These are phyloP conservation scores for Russula compacta DNA, from an alignment of 768 basidiomycete species.

Conservation along the genomic window DNA sequence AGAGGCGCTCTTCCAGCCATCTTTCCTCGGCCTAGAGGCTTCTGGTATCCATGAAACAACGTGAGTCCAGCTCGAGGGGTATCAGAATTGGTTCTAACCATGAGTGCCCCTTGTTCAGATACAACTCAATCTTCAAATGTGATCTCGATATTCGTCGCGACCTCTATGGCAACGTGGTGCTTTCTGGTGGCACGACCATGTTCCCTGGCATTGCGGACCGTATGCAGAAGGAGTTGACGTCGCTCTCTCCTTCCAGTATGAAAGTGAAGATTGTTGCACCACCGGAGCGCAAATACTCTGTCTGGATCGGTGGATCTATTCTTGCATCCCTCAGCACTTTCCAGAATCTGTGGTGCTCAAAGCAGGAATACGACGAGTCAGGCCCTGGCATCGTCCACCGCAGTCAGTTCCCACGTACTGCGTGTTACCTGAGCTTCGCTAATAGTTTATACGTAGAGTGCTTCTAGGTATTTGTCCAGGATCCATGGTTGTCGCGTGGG, in stretches of 20 bases:
- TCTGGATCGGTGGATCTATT: neutral
- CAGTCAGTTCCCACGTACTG: neutral
- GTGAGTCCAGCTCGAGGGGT: slow-evolving; percentile 24
- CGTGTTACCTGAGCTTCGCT: neutral
- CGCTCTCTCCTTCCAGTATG: neutral
- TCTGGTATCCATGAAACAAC: slow-evolving; percentile 76
- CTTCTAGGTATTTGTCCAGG: neutral
- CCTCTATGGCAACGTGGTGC: neutral
- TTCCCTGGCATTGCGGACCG: neutral
- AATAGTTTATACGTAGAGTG: neutral
- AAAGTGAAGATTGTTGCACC: neutral
- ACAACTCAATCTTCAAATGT: slow-evolving; percentile 16
- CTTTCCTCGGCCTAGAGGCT: slow-evolving; percentile 60
- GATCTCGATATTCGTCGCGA: neutral
- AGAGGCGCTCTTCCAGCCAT: slow-evolving; percentile 49
- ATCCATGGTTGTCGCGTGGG: neutral
- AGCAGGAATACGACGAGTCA: neutral
- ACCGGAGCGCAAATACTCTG: neutral
- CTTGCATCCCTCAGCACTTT: neutral
- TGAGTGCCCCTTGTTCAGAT: slow-evolving; percentile 24
- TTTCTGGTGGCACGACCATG: neutral
- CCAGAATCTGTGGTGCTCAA: neutral
- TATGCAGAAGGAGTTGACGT: neutral
- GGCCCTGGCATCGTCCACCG: neutral
- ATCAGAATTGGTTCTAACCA: neutral